Evolutionary conservation across 257 asterid species (phyloP), one percentile per base, ranked within the genome.

Genomic region (Solanum chilense): DNA sequence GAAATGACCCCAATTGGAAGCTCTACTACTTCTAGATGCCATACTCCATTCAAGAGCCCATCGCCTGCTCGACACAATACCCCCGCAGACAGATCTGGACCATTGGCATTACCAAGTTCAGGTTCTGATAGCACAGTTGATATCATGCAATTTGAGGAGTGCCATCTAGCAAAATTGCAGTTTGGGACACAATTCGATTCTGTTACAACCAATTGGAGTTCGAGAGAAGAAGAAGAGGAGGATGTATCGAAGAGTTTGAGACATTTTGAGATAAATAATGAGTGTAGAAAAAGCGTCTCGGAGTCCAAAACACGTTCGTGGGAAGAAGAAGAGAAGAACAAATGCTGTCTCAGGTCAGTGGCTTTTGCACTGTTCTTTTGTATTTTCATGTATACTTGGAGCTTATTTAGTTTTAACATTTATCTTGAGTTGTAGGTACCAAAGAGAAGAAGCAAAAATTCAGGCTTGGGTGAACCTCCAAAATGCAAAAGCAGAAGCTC

Each of bases 1-100:
- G 99, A 96, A 86, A 97, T 97, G 99, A 96, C 99, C 31, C 99
- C 99, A 58, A 91, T 97, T 1, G 99, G 96, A 58, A 97, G 99
- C 91, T 93, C 97, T 62, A 94, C 96, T 52, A 96, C 98, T 39
- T 96, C 99, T 86, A 92, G 98, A 91, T 97, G 99, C 88, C 99
- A 95, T 4, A 97, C 99, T 37, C 99, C 99, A 2, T 93, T 97
- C 93, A 89, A 68, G 84, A 93, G 94, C 92, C 83, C 93, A 20
- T 95, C 99, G 1, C 99, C 99, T 2, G 96, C 93, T 10, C 94
- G 98, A 20, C 98, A 96, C 90, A 97, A 93, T 92, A 97, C 99
- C 1, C 99, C 99, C 1, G 93, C 93, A 8, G 84, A 92, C 73
- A 93, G 97, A 88, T 97, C 99, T 16, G 99, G 99, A 9, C 98